These are phyloP conservation scores for Petunia hybrid DNA, from an alignment of 305 asterid genomes.

Conservation along the genomic window DNA sequence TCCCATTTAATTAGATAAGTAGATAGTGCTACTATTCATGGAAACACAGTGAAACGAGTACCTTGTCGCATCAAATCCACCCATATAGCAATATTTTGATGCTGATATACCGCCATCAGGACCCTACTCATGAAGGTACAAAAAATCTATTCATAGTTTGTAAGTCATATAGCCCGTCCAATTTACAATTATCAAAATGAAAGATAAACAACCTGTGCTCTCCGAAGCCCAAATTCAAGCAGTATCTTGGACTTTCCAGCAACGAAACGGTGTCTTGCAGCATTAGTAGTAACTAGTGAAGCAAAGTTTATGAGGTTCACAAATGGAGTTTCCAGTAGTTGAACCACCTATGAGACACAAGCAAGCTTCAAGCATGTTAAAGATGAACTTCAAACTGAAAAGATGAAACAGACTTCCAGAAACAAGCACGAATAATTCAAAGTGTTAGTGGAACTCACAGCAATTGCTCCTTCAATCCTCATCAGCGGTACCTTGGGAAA, in stretches of 20 bases:
- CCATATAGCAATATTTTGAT: constrained; percentile 95
- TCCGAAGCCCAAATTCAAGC: constrained; percentile 91
- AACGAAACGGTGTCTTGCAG: constrained; percentile 98
- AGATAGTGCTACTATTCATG: constrained; percentile 4
- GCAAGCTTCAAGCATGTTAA: constrained; percentile 32
- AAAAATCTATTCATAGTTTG: background rate
- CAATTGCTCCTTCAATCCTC: constrained; percentile 98
- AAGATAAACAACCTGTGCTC: constrained; percentile 77
- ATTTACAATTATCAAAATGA: background rate
- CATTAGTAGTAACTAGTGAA: constrained; percentile 95
- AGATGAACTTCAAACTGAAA: constrained; percentile 28
- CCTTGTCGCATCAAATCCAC: constrained; percentile 99
- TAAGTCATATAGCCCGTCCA: background rate
- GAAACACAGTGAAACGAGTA: constrained; percentile 25
- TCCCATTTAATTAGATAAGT: constrained; percentile 21
- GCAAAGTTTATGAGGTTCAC: constrained; percentile 92
- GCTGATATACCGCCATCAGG: constrained; percentile 99
- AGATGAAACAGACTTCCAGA: constrained; percentile 9
- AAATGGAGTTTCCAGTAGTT: constrained; percentile 92
- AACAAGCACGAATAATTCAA: background rate
- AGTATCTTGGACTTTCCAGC: constrained; percentile 94
- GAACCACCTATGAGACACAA: constrained; percentile 77
- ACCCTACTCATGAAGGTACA: constrained; percentile 64
- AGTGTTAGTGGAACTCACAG: constrained; percentile 68
- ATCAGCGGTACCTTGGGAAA: constrained; percentile 95